Base-by-base conservation (phyloP, 306 rosid species). In the Malus sylvestris region DNA sequence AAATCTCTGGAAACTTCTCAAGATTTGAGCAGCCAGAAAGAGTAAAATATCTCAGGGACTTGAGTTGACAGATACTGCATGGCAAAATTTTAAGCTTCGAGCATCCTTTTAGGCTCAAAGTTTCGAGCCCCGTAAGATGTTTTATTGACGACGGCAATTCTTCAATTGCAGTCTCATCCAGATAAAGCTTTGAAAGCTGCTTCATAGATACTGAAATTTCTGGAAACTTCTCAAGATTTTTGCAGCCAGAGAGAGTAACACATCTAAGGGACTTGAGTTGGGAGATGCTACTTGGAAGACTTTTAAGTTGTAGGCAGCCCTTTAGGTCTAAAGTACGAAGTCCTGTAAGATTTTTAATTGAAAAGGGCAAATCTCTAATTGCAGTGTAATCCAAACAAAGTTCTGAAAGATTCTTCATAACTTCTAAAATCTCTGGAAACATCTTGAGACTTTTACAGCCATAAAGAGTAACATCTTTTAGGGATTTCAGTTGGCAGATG, bases 131-230 rank as follows among this genome's bases (percentile, higher is more conserved):
- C 10, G 60, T 4, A 25, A 52, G 74, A 42, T 67, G 57, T 4
- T 15, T 66, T 3, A 79, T 65, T 0, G 74, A 57, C 2, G 2
- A 4, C 0, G 57, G 78, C 29, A 79, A 11, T 65, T 73, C 69
- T 55, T 66, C 2, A 19, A 79, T 72, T 35, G 40, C 12, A 40
- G 45, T 35, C 40, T 7, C 40, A 35, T 35, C 9, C 8, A 35
- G 1, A 35, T 1, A 1, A 35, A 35, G 40, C 8, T 1, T 0
- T 1, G 1, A 1, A 1, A 35, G 8, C 5, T 6, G 0, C 5
- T 6, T 5, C 40, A 35, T 6, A 6, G 1, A 8, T 6, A 5
- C 8, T 35, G 1, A 35, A 35, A 35, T 35, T 7, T 35, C 40
- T 35, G 9, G 40, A 35, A 35, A 35, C 40, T 35, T 35, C 9